Evolutionary conservation across 2,329 filamentous ascomycete species (phyloP).

Genomic region (Hypoxylon rubiginosum): DNA sequence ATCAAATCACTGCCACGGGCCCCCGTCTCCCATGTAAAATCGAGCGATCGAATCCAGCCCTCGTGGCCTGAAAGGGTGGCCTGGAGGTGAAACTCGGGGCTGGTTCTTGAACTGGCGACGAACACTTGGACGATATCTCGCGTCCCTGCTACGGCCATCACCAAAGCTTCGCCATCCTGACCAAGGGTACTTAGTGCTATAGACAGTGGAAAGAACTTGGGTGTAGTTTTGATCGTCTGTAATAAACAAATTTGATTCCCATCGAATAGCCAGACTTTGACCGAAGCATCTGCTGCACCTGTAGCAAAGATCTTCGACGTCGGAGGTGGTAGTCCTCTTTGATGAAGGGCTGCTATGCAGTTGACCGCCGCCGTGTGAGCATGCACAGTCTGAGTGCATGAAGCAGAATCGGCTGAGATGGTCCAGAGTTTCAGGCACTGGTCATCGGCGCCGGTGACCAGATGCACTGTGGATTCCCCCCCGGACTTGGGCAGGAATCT

Average conservation of each 20-base stretch:
- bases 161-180: conserved; percentile 63
- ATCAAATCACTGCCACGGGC: conserved; percentile 75
- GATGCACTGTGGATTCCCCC: conserved; percentile 63
- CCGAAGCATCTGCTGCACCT: conserved; percentile 83
- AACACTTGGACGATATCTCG: conserved; percentile 86
- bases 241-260: conserved; percentile 65
- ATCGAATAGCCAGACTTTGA: conserved; percentile 77
- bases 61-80: conserved; percentile 90
- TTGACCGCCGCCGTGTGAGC: conserved; percentile 84
- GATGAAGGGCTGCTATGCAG: conserved; percentile 65
- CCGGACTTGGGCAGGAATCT: conserved; percentile 75
- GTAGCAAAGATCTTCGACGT: conserved; percentile 71
- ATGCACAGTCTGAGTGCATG: conserved; percentile 67
- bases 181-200: conserved; percentile 76
- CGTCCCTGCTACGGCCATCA: conserved; percentile 90
- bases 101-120: conserved; percentile 63
- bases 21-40: conserved; percentile 76
- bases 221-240: conserved; percentile 79
- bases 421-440: conserved; percentile 82
- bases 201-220: conserved; percentile 85
- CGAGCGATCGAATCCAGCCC: conserved; percentile 91
- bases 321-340: conserved; percentile 39
- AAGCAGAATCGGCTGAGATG: conserved; percentile 51
- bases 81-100: conserved; percentile 73
- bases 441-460: conserved; percentile 88